A percentile compares a stretch with the other conserved stretches of the same genome.
Conservation (phyloP, 352 stramenopile species). For the Lagenidium sp. region DNA sequence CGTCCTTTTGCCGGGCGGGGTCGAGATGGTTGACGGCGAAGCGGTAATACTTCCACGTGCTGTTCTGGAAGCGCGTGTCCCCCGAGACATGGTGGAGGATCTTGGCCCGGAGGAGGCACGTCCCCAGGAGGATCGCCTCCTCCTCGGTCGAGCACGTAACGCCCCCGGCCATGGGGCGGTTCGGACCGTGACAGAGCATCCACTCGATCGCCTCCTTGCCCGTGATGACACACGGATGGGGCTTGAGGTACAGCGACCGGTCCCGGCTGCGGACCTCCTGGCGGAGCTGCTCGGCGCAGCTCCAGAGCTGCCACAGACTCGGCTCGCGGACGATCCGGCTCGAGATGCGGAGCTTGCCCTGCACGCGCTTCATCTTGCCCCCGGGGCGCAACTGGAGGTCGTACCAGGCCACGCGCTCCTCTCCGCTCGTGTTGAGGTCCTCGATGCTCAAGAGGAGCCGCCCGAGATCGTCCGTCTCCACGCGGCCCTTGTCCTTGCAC, state of each 20-base stretch:
- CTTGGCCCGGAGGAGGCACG: constrained; percentile 51
- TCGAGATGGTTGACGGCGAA: constrained; percentile 81
- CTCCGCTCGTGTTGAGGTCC: constrained; percentile 74
- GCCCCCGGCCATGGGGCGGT: constrained; percentile 76
- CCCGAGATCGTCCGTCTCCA: constrained; percentile 75
- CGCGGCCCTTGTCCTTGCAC: constrained; percentile 83
- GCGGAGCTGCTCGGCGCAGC: constrained; percentile 76
- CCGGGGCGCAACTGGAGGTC: constrained; percentile 71
- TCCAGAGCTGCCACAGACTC: constrained; percentile 79
- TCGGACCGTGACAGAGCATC: constrained; percentile 81
- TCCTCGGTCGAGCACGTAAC: constrained; percentile 79
- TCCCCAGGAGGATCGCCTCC: constrained; percentile 71
- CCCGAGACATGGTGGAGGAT: constrained; percentile 70
- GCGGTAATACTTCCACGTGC: constrained; percentile 83
- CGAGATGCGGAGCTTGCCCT: constrained; percentile 76
- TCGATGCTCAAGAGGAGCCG: constrained; percentile 72
- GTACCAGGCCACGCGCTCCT: constrained; percentile 81
- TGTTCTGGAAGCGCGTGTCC: constrained; percentile 66
- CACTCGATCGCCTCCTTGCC: constrained; percentile 75
- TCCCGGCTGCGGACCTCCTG: constrained; percentile 58
- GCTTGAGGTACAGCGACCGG: constrained; percentile 79
- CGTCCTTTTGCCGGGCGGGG: constrained; percentile 28
- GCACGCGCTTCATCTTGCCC: constrained; percentile 81
- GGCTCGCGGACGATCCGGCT: constrained; percentile 80
- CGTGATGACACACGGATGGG: constrained; percentile 66